Conservation (phyloP, 805 yeast genomes). For the Wilhelminamyces savonicus region DNA sequence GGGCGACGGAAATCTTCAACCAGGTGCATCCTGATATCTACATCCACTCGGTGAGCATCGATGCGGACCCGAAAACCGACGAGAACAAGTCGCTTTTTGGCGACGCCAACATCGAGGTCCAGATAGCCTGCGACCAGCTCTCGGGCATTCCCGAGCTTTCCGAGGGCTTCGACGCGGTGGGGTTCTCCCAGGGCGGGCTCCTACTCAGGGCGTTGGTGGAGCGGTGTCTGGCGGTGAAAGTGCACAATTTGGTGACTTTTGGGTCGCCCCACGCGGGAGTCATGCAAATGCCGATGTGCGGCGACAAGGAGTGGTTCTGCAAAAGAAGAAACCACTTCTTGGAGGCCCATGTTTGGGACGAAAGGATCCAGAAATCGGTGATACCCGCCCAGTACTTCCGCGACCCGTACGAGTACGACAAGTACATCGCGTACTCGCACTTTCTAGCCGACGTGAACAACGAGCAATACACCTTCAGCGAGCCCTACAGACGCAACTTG, state of each 20-base stretch:
- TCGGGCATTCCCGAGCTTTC: slow-evolving; percentile 35
- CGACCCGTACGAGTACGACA: slow-evolving; percentile 47
- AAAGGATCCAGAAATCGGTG: slow-evolving; percentile 47
- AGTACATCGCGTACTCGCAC: slow-evolving; percentile 48
- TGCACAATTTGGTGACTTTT: slow-evolving; percentile 57
- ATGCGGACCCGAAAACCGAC: slow-evolving; percentile 45
- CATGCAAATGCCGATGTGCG: slow-evolving; percentile 59
- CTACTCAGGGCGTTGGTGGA: slow-evolving; percentile 64
- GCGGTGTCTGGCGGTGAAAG: slow-evolving; percentile 37
- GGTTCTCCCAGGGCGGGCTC: slow-evolving; percentile 83
- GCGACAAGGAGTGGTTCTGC: slow-evolving; percentile 52
- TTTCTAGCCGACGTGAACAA: slow-evolving; percentile 66
- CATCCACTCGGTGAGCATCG: slow-evolving; percentile 49
- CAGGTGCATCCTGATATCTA: slow-evolving; percentile 42
- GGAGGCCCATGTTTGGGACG: slow-evolving; percentile 55
- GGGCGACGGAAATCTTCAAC: slow-evolving; percentile 37
- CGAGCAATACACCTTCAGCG: slow-evolving; percentile 36
- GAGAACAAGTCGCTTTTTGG: slow-evolving; percentile 54
- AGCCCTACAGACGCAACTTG: slow-evolving; percentile 39
- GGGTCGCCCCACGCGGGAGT: slow-evolving; percentile 83
- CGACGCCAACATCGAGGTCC: slow-evolving; percentile 48
- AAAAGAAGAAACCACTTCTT: slow-evolving; percentile 45
- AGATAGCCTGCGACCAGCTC: slow-evolving; percentile 51
- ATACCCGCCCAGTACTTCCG: slow-evolving; percentile 76
- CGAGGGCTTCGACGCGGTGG: slow-evolving; percentile 65